Evolutionary conservation across 2,329 filamentous ascomycete genomes (phyloP).

Genomic region (Botrytis aclada): DNA sequence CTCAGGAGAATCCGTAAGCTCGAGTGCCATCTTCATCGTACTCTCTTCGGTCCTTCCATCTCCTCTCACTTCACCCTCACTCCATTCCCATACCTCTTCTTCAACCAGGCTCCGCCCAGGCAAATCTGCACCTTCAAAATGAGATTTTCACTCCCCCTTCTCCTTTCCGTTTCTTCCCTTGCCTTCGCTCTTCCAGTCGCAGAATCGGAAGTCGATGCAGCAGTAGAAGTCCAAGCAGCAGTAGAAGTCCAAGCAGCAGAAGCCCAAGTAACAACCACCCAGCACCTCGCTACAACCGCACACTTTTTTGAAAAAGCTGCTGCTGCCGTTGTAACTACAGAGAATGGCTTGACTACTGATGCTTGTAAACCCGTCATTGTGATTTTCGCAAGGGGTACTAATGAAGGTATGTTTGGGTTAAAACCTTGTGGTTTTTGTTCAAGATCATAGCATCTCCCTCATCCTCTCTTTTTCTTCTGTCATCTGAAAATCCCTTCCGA

Average conservation of each 20-base stretch:
- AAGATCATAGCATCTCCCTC: neutral
- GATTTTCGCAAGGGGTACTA: slow-evolving; percentile 49
- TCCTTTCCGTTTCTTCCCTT: neutral
- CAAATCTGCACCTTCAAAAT: neutral
- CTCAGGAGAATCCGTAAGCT: neutral
- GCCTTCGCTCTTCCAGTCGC: neutral
- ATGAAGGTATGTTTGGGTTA: slow-evolving; percentile 35
- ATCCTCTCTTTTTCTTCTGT: neutral
- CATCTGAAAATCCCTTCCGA: neutral
- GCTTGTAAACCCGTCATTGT: slow-evolving; percentile 29
- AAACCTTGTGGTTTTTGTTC: neutral
- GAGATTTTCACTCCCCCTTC: neutral
- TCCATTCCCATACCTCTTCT: neutral
- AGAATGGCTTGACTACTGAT: slow-evolving; percentile 11
- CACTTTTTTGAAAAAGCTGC: neutral
- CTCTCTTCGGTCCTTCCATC: slow-evolving; percentile 5
- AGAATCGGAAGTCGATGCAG: neutral
- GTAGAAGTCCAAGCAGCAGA: neutral
- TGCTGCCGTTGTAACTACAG: neutral
- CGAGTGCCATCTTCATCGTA: neutral
- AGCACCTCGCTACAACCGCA: neutral
- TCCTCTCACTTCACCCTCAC: neutral
- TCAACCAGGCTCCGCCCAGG: neutral
- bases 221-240: neutral
- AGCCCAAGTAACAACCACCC: neutral